Evolutionary conservation across 2,329 filamentous ascomycete genomes (phyloP).

Genomic region (Bipolaris bicolor): DNA sequence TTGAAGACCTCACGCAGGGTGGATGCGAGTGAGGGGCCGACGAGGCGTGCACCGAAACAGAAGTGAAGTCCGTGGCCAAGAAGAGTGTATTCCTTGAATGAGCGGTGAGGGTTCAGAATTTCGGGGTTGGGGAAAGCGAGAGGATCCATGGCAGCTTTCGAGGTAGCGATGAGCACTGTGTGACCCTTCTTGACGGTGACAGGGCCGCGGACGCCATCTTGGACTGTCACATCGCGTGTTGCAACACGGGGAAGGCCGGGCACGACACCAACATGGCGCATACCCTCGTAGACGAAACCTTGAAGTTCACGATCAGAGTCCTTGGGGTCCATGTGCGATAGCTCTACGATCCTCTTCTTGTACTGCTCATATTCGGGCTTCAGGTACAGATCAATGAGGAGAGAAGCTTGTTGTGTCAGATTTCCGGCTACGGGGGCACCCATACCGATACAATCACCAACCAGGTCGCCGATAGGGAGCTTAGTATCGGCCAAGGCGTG

Average conservation of each 20-base stretch:
- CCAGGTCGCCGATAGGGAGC: slow-evolving; percentile 56
- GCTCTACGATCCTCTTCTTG: slow-evolving; percentile 59
- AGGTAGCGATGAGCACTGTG: slow-evolving; percentile 50
- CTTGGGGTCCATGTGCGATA: slow-evolving; percentile 54
- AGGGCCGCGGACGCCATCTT: slow-evolving; percentile 56
- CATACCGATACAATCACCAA: slow-evolving; percentile 59
- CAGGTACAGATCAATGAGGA: slow-evolving; percentile 62
- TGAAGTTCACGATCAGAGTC: slow-evolving; percentile 64
- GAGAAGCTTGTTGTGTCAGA: slow-evolving; percentile 60
- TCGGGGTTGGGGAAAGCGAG: slow-evolving; percentile 42
- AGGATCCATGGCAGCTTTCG: slow-evolving; percentile 47
- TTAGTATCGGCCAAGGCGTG: slow-evolving; percentile 56
- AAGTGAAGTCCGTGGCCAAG: slow-evolving; percentile 44
- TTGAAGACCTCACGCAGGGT: slow-evolving; percentile 45
- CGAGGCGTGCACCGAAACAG: slow-evolving; percentile 42
- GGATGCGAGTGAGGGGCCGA: slow-evolving; percentile 36
- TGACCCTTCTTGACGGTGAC: slow-evolving; percentile 52
- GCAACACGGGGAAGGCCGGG: slow-evolving; percentile 61
- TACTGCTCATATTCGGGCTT: slow-evolving; percentile 57
- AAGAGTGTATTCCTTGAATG: slow-evolving; percentile 41
- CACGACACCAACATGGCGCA: slow-evolving; percentile 60
- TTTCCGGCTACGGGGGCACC: slow-evolving; percentile 59
- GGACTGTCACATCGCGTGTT: slow-evolving; percentile 54
- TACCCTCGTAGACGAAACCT: slow-evolving; percentile 62
- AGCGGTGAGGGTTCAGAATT: slow-evolving; percentile 47